Percentiles rank a stretch among this genome's conserved stretches.
Evolutionary conservation across 345 rosid genomes (phyloP).

Genomic region (Pugionium dolabratum): DNA sequence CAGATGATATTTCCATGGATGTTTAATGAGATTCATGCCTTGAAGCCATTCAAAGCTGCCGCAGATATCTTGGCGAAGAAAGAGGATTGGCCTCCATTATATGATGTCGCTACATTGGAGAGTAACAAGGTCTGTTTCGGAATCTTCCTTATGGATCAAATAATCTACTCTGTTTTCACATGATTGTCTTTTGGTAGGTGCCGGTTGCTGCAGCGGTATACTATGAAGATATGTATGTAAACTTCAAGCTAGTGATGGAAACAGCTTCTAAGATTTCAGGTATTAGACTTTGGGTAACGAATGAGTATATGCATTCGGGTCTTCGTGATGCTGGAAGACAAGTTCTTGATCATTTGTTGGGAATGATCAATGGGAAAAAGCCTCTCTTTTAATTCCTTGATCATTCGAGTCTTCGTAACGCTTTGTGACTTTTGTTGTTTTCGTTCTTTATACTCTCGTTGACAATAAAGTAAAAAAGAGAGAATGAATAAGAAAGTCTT

Average conservation of each 20-base stretch:
- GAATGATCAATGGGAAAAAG: constrained; percentile 77
- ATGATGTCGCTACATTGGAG: constrained; percentile 50
- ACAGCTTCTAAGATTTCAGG: constrained; percentile 73
- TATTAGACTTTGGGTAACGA: constrained; percentile 79
- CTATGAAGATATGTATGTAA: constrained; percentile 85
- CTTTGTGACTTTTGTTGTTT: constrained; percentile 2
- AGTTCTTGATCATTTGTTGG: constrained; percentile 78
- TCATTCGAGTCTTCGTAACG: not conserved
- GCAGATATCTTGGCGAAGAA: constrained; percentile 73
- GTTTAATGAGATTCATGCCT: constrained; percentile 81
- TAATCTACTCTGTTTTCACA: constrained; percentile 5
- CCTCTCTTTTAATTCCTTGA: constrained; percentile 58
- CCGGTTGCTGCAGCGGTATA: constrained; percentile 91
- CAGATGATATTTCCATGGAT: constrained; percentile 89
- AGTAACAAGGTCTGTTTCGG: constrained; percentile 57
- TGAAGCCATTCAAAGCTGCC: constrained; percentile 69
- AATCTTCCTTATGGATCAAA: not conserved
- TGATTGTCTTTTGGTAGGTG: constrained; percentile 48
- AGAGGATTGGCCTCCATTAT: constrained; percentile 79
- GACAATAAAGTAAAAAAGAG: not conserved
- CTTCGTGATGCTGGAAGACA: constrained; percentile 73
- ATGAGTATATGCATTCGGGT: constrained; percentile 93
- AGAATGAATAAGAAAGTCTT: constrained; percentile 11
- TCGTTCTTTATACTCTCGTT: not conserved
- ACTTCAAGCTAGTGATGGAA: constrained; percentile 75